Conservation (phyloP, 2,329 filamentous ascomycete species). For the Plenodomus tracheiphilus region DNA sequence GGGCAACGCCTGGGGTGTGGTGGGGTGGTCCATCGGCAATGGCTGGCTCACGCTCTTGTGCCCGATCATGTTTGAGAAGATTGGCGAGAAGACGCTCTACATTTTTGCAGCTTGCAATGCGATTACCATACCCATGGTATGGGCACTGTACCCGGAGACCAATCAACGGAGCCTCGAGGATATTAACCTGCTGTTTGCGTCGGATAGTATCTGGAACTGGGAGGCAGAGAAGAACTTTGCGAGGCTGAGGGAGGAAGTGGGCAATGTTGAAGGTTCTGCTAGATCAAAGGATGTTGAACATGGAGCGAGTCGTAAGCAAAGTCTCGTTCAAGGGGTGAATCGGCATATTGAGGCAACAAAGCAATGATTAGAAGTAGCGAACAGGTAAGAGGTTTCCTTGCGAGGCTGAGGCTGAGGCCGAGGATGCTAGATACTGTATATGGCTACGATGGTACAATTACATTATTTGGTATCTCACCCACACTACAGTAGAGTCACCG, state of each 20-base stretch:
- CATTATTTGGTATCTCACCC: too few species aligned
- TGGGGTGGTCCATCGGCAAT: slow-evolving; percentile 77
- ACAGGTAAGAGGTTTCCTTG: too few species aligned
- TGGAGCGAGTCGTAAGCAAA: not conserved
- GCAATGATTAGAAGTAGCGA: not conserved
- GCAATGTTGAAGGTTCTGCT: not conserved
- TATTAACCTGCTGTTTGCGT: slow-evolving; percentile 73
- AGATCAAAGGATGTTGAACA: slow-evolving; percentile 7
- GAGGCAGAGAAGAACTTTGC: slow-evolving; percentile 37
- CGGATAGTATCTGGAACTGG: slow-evolving; percentile 70
- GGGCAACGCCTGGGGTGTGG: slow-evolving; percentile 75
- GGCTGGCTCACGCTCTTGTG: slow-evolving; percentile 59
- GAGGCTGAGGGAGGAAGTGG: slow-evolving; percentile 16
- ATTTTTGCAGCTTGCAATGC: slow-evolving; percentile 72
- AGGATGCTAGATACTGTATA: too few species aligned
- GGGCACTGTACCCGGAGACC: slow-evolving; percentile 74
- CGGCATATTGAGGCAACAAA: not conserved
- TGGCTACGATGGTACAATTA: too few species aligned
- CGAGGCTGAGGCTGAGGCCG: too few species aligned
- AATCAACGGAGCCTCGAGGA: slow-evolving; percentile 75
- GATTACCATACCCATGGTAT: slow-evolving; percentile 69
- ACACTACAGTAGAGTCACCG: too few species aligned
- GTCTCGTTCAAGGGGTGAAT: not conserved
- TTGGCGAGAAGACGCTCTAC: slow-evolving; percentile 72
- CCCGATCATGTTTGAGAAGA: slow-evolving; percentile 57